Evolutionary conservation across 2,329 filamentous ascomycete species (phyloP).

Genomic region (Botrytis fabae): DNA sequence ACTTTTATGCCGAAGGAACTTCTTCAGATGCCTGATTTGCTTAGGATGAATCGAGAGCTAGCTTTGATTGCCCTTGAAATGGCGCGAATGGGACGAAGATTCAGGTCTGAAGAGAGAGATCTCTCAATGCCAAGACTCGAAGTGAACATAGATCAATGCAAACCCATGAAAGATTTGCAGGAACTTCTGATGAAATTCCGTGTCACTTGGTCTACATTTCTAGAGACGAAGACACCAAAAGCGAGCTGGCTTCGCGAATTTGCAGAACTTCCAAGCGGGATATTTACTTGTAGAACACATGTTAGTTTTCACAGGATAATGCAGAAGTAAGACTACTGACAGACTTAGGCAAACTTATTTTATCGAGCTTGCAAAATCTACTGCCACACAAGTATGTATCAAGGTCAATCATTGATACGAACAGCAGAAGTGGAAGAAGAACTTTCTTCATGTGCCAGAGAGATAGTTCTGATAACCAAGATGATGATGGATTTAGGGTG

Average conservation of each 20-base stretch:
- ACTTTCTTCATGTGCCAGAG: constrained; percentile 46
- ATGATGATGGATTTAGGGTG: constrained; percentile 44
- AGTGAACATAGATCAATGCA: neutral
- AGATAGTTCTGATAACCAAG: constrained; percentile 49
- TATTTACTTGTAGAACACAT: constrained; percentile 12
- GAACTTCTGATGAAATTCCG: neutral
- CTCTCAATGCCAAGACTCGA: neutral
- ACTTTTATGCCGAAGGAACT: neutral
- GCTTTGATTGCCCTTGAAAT: constrained; percentile 31
- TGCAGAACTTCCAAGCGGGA: neutral
- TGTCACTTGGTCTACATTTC: neutral
- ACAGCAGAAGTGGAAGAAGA: constrained; percentile 44
- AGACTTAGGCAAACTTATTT: constrained; percentile 45
- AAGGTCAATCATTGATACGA: constrained; percentile 47
- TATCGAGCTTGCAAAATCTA: constrained; percentile 53
- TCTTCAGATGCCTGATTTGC: neutral
- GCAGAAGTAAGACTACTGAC: constrained; percentile 1
- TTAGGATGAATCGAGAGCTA: constrained; percentile 33
- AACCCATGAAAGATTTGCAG: neutral
- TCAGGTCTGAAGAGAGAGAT: constrained; percentile 27
- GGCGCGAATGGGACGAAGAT: constrained; percentile 30
- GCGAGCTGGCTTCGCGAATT: constrained; percentile 1
- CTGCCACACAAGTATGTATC: constrained; percentile 55
- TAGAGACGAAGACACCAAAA: neutral
- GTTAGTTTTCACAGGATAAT: neutral